Base-by-base conservation (phyloP, 2,329 filamentous ascomycete genomes). In the Fusarium dlaminii region DNA sequence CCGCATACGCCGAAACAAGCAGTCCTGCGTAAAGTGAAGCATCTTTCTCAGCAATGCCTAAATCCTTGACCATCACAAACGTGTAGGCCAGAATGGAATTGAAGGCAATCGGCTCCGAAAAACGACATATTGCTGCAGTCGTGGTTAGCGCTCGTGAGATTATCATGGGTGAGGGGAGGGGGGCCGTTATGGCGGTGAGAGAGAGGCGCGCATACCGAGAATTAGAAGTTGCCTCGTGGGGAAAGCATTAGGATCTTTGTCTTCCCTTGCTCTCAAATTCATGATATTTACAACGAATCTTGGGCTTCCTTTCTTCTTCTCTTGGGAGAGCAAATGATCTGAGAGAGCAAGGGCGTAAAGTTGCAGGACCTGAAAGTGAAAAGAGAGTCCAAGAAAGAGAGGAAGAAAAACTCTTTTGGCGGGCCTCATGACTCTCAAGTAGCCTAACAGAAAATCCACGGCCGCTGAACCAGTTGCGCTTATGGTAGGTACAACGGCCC, bases 11-110 rank as follows among this genome's bases (percentile, higher is more conserved):
- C 5, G 94, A 96, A 1, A 94, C 95, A 63, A 98, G 92, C 43
- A 94, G 86, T 15, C 95, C 95, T 1, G 98, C 94, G 79, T 96
- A 97, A 46, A 97, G 82, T 3, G 95, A 94, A 40, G 94, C 92
- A 77, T 95, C 86, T 20, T 87, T 87, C 13, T 88, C 84, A 48
- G 91, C 87, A 30, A 97, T 91, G 68, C 93, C 92, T 77, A 98
- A 97, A 5, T 90, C 90, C 42, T 90, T 90, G 6, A 94, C 91
- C 95, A 98, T 97, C 78, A 94, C 90, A 2, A 95, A 95, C 3
- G 98, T 88, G 82, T 98, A 98, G 5, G 95, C 95, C 37, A 92
- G 92, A 77, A 98, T 97, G 22, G 94, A 97, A 82, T 98, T 98
- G 80, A 98, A 88, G 1, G 95, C 95, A 2, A 95, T 97, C 84